Conservation (phyloP, 225 moss, liverwort and hornwort genomes). For the Neckera pumila region DNA sequence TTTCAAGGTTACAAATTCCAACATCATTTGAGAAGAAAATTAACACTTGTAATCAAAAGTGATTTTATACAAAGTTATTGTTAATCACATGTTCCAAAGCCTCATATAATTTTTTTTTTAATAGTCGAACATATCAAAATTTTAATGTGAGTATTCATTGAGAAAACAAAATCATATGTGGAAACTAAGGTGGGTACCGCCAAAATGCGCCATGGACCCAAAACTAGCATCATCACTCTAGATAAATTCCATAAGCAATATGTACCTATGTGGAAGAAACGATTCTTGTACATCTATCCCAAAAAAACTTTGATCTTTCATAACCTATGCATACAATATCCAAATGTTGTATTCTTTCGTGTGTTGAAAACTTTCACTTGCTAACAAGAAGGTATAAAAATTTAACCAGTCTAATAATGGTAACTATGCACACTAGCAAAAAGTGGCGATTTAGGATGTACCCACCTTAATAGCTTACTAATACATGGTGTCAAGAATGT, state of each 20-base stretch:
- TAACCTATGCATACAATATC: not conserved
- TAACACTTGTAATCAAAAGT: not conserved
- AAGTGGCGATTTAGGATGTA: accelerated
- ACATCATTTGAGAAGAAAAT: no score
- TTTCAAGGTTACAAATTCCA: not conserved
- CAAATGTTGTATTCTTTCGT: not conserved
- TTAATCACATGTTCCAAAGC: not conserved
- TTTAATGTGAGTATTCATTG: not conserved
- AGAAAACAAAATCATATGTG: not conserved
- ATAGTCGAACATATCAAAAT: not conserved
- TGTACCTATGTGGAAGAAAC: not conserved
- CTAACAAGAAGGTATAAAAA: not conserved
- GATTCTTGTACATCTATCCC: not conserved
- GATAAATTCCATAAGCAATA: not conserved
- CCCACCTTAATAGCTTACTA: not conserved
- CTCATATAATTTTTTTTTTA: no score
- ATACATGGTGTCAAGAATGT: not conserved
- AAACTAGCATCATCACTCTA: accelerated
- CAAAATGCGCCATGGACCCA: no score
- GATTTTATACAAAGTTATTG: not conserved
- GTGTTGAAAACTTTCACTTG: not conserved
- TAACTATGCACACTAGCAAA: not conserved
- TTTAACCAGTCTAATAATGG: no score
- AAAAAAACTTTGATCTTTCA: not conserved
- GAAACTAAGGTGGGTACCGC: not conserved